Evolutionary conservation across 768 basidiomycete species (phyloP), one percentile per base, ranked within the genome.

Genomic region (Leucocoprinus sp.): DNA sequence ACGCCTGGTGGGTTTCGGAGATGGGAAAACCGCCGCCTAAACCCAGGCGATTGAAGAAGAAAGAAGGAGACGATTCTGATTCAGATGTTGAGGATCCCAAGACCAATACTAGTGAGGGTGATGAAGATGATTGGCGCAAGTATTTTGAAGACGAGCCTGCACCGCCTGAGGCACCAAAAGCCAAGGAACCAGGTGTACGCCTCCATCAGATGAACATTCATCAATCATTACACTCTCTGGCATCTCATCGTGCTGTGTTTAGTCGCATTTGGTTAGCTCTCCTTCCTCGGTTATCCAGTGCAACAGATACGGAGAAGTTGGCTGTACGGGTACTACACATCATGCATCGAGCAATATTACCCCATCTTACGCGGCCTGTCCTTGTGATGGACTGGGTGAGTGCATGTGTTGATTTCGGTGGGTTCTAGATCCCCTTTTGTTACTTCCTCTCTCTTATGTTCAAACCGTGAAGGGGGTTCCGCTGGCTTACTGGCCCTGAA

Each of bases 361-460:
- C 93, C 0, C 81, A 92, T 60, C 60, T 93, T 37, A 90, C 86
- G 0, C 64, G 85, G 29, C 80, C 85, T 0, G 69, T 87, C 38
- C 62, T 88, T 41, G 73, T 86, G n/a, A 91, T 92, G 84, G 91
- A 95, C 59, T 96, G 92, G 89, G 74, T 95, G 29, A 78, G 81
- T 21, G 77, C 78, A 2, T 88, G 86, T 53, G 83, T 92, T 9
- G 90, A 93, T 58, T 70, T 76, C 54, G 91, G 90, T 82, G 44
- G 50, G 77, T 59, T 12, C 28, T 22, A 8, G n/a, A 29, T 45
- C 11, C 22, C 15, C 22, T 41, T 22, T 22, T 48, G 21, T 5
- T 37, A 9, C 8, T 48, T 42, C 15, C 26, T 18, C 15, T 31
- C 24, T 45, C 24, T 26, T 4, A 28, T 8, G 15, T 41, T 2